These are phyloP conservation scores for Lactuca saligna DNA, from an alignment of 129 eudicot species.

Conservation along the genomic window DNA sequence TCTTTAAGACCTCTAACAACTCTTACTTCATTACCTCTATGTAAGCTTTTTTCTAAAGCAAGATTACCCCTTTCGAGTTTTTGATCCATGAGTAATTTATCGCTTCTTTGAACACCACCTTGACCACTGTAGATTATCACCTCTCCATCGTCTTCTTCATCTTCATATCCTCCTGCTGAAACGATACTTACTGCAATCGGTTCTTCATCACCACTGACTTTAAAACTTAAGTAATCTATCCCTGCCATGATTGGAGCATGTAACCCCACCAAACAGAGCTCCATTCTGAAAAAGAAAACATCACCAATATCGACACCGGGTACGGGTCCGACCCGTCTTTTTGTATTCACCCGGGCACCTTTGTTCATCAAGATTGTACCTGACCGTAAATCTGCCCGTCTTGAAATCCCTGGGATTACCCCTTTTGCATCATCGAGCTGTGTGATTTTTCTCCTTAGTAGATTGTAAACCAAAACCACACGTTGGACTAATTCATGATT, in stretches of 20 bases:
- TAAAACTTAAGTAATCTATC: slow-evolving; percentile 46
- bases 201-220: slow-evolving; percentile 45
- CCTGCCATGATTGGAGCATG: slow-evolving; percentile 69
- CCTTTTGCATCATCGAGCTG: slow-evolving; percentile 61
- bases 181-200: slow-evolving; percentile 62
- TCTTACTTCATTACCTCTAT: slow-evolving; percentile 50
- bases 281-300: slow-evolving; percentile 62
- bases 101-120: slow-evolving; percentile 54
- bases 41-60: slow-evolving; percentile 57
- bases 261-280: slow-evolving; percentile 52
- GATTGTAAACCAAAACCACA: slow-evolving; percentile 40
- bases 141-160: slow-evolving; percentile 51
- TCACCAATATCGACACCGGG: slow-evolving; percentile 64
- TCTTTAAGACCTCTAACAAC: slow-evolving; percentile 61
- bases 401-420: slow-evolving; percentile 43
- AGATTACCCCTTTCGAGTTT: slow-evolving; percentile 69
- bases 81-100: slow-evolving; percentile 48
- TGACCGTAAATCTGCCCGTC: slow-evolving; percentile 46
- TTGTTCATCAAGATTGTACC: slow-evolving; percentile 53
- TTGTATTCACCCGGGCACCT: slow-evolving; percentile 54
- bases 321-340: slow-evolving; percentile 43
- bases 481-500: slow-evolving; percentile 44
- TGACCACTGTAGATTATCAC: slow-evolving; percentile 62
- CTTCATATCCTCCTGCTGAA: slow-evolving; percentile 66
- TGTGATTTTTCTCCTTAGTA: slow-evolving; percentile 48